Base-by-base conservation (phyloP, 306 rosid species). In the Castanea crenata region DNA sequence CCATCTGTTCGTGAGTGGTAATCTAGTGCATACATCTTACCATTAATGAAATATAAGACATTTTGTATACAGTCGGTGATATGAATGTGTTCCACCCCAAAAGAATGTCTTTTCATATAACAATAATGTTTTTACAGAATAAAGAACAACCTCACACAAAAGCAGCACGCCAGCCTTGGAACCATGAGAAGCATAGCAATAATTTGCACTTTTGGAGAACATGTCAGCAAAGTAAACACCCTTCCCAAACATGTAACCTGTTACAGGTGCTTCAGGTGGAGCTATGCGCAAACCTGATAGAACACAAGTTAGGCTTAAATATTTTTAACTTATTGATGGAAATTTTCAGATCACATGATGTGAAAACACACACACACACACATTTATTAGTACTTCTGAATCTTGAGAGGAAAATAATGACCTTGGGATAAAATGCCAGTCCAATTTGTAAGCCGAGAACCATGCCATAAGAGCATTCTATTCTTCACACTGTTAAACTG, bases 131-230 rank as follows among this genome's bases (percentile, higher is more conserved):
- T 44, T 65, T 23, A 77, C 72, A 12, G 74, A 68, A 67, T 6
- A 76, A 68, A 75, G 80, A 84, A 85, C 89, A 82, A 95, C 97
- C 99, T 96, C 99, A 82, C 97, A 96, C 71, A 93, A 87, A 82
- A 96, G 98, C 55, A 96, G 92, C 80, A 93, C 98, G 7, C 98
- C 98, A 56, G 93, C 83, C 61, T 80, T 57, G 70, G 84, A 73
- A 13, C 76, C 81, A 18, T 65, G 83, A 70, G 90, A 54, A 76
- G 99, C 92, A 81, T 84, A 90, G 83, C 98, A 96, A 83, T 93
- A 96, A 79, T 96, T 93, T 79, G 97, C 99, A 55, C 99, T 96
- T 90, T 93, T 96, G 76, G 99, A 96, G 93, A 93, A 93, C 99
- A 96, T 96, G 86, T 93, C 99, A 10, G 99, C 98, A 70, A 96